A percentile compares a stretch with the other conserved stretches of the same genome.
Conservation (phyloP, 768 basidiomycete species). For the Trametes cinnabarina region DNA sequence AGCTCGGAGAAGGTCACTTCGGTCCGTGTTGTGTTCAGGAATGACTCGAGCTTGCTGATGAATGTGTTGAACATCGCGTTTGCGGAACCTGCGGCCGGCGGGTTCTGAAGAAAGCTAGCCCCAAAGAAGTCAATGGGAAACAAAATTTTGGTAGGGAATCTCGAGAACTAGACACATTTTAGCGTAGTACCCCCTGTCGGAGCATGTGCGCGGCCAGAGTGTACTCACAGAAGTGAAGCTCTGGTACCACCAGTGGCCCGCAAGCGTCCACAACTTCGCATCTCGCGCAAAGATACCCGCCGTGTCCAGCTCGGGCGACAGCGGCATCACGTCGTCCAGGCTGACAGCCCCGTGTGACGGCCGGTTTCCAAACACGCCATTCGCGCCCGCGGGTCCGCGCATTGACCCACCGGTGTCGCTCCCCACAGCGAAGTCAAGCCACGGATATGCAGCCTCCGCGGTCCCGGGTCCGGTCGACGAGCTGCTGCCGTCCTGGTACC, state of each 20-base stretch:
- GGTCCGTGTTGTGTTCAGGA: slow-evolving; percentile 27
- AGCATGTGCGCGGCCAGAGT: background rate
- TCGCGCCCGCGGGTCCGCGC: slow-evolving; percentile 30
- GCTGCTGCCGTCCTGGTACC: slow-evolving; percentile 32
- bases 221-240: slow-evolving; percentile 25
- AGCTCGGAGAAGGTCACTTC: slow-evolving; percentile 23
- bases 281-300: slow-evolving; percentile 30
- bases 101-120: slow-evolving; percentile 24
- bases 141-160: slow-evolving; percentile 29
- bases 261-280: slow-evolving; percentile 26
- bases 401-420: slow-evolving; percentile 34
- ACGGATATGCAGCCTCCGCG: slow-evolving; percentile 27
- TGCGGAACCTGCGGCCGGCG: slow-evolving; percentile 21
- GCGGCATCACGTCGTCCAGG: slow-evolving; percentile 31
- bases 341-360: slow-evolving; percentile 30
- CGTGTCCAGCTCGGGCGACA: slow-evolving; percentile 29
- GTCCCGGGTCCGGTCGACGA: slow-evolving; percentile 31
- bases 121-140: slow-evolving; percentile 28
- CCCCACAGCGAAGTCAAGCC: slow-evolving; percentile 31
- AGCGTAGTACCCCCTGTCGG: background rate
- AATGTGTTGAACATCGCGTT: slow-evolving; percentile 27
- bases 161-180: slow-evolving; percentile 25
- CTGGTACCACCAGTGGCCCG: slow-evolving; percentile 32
- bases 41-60: slow-evolving; percentile 28
- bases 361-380: slow-evolving; percentile 30